Base-by-base conservation (phyloP, 257 asterid genomes). In the Gynochthodes officinalis region DNA sequence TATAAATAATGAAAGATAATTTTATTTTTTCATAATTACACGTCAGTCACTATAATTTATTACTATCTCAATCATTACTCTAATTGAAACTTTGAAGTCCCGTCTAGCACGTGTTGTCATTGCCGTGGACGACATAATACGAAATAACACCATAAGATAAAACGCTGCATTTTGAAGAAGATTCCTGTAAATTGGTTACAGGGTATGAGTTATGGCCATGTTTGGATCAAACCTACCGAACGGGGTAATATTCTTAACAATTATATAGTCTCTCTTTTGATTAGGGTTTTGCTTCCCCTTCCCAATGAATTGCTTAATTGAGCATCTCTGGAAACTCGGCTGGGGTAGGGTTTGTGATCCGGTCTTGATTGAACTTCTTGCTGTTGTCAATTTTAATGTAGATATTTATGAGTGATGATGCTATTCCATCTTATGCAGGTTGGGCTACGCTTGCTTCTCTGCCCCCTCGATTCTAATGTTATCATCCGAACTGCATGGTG, bases 401-500 rank as follows among this genome's bases (percentile, higher is more conserved):
- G 2, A 15, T 32, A 33, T 9, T 14, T 4, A 13, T 3, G 37
- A 8, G 4, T 12, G 48, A 27, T 65, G 27, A 27, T 35, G 13
- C 48, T 21, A n/a, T 53, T 71, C 32, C 53, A 13, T 60, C 27
- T 35, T 10, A 27, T 84, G 89, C 89, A 94, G 97, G 96, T 86
- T 48, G 97, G 96, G 62, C 74, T 94, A 75, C 75, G 80, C 35
- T 74, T 91, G 67, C 93, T 89, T 71, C 96, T 94, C 61, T 80
- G 73, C 54, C 97, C 99, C 12, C 79, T 94, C 76, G 83, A 89
- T 52, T 84, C 97, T 63, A 89, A 94, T 79, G 78, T 94, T 44
- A 90, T 94, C 59, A 62, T 86, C 70, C 90, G 92, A 35, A 87
- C 97, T 42, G 96, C 99, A 4, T 89, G 97, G 99, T 94, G 84